A percentile compares a stretch with the other conserved stretches of the same genome.
Evolutionary conservation across 1,139 yeast species (phyloP).

Genomic region (Hansenula sp.): DNA sequence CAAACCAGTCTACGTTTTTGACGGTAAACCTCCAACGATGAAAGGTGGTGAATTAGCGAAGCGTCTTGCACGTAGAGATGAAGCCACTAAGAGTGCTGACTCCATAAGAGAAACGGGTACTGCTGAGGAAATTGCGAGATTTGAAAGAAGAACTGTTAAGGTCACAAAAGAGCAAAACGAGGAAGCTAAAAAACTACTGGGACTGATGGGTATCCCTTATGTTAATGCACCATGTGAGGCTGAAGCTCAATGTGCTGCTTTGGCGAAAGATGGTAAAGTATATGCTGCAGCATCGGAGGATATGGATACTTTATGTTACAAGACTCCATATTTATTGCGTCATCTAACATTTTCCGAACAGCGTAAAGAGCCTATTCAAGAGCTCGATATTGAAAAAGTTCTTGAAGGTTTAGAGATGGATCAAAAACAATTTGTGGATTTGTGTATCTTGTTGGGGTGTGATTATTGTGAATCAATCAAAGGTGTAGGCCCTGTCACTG

Average conservation of each 20-base stretch:
- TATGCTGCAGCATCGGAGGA: conserved; percentile 98
- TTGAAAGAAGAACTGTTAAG: conserved; percentile 82
- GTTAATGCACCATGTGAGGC: conserved; percentile 97
- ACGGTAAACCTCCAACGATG: conserved; percentile 84
- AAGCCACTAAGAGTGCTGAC: conserved; percentile 73
- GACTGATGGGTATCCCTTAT: conserved; percentile 91
- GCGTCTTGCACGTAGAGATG: conserved; percentile 75
- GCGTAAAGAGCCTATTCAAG: conserved; percentile 87
- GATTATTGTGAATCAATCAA: conserved; percentile 94
- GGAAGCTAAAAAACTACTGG: conserved; percentile 78
- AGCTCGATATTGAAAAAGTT: conserved; percentile 65
- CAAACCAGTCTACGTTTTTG: conserved; percentile 95
- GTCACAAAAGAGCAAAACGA: conserved; percentile 90
- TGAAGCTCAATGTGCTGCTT: conserved; percentile 95
- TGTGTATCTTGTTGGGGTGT: conserved; percentile 92
- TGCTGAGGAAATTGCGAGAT: conserved; percentile 68
- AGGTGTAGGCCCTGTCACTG: conserved; percentile 96
- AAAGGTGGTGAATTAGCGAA: conserved; percentile 93
- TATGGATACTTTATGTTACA: conserved; percentile 96
- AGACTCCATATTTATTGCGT: conserved; percentile 77
- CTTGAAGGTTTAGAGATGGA: conserved; percentile 74
- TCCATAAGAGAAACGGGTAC: conserved; percentile 78
- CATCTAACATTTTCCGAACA: conserved; percentile 94
- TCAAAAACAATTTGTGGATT: conserved; percentile 73
- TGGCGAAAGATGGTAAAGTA: conserved; percentile 84